These are phyloP conservation scores for Metschnikowia aberdeeniae DNA, from an alignment of 805 yeast species.

Conservation along the genomic window DNA sequence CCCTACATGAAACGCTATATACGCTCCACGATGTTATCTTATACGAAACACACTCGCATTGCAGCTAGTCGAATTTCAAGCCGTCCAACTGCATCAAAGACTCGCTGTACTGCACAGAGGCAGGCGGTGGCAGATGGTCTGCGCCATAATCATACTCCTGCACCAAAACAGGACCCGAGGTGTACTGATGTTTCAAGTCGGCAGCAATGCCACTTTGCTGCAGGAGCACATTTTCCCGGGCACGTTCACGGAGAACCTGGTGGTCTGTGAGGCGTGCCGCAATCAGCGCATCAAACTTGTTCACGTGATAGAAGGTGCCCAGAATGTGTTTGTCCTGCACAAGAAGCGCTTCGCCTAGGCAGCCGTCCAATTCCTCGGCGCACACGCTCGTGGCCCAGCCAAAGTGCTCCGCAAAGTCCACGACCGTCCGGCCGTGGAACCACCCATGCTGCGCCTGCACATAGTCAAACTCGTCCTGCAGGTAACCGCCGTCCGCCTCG, in stretches of 20 bases:
- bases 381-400: conserved; percentile 68
- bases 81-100: neutral
- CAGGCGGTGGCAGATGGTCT: neutral
- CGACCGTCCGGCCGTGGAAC: conserved; percentile 33
- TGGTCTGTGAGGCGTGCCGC: conserved; percentile 8
- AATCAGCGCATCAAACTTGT: conserved; percentile 22
- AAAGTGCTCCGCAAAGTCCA: conserved; percentile 45
- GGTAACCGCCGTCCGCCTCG: conserved; percentile 13
- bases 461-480: conserved; percentile 4
- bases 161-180: conserved; percentile 4
- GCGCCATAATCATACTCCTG: conserved; percentile 11
- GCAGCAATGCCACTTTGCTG: conserved; percentile 12
- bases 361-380: conserved; percentile 56
- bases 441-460: conserved; percentile 14
- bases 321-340: conserved; percentile 66
- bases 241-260: conserved; percentile 1
- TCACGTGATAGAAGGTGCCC: conserved; percentile 61
- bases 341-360: conserved; percentile 53
- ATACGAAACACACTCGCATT: too few relatives aligned
- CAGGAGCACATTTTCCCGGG: conserved; percentile 7
- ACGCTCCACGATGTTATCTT: too few relatives aligned
- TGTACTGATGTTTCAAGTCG: conserved; percentile 5
- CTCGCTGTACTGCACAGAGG: neutral
- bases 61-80: neutral
- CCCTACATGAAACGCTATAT: too few relatives aligned